Percentiles rank a stretch among this genome's conserved stretches.
Conservation (phyloP, 257 asterid genomes). For the Penstemon davidsonii region DNA sequence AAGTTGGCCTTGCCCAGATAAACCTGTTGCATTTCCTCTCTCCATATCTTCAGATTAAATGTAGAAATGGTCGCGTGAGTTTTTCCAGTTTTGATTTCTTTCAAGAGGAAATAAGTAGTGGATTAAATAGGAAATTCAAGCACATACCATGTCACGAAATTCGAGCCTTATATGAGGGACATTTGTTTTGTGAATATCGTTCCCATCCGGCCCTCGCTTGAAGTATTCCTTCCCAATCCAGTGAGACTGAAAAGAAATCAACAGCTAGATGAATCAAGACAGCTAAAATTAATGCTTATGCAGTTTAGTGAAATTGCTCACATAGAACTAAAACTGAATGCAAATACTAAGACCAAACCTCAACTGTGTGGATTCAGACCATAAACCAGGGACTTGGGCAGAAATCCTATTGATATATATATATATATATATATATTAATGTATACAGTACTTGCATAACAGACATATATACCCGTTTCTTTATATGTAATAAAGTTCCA, state of each 20-base stretch:
- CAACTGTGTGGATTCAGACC: too few species aligned
- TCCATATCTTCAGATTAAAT: conserved; percentile 65
- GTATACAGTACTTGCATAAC: too few species aligned
- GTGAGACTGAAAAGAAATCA: conserved; percentile 58
- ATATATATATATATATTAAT: too few species aligned
- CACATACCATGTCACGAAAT: conserved; percentile 81
- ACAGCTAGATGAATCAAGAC: neutral
- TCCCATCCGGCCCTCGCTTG: conserved; percentile 90
- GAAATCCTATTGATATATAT: too few species aligned
- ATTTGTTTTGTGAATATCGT: conserved; percentile 90
- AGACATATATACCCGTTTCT: too few species aligned
- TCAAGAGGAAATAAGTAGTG: conserved; percentile 8
- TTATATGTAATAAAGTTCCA: too few species aligned
- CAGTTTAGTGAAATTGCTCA: too few species aligned
- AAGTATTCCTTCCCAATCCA: conserved; percentile 90
- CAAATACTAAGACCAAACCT: too few species aligned
- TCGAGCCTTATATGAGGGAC: conserved; percentile 95
- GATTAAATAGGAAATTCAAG: conserved; percentile 3
- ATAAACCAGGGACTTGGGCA: too few species aligned
- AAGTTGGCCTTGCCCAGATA: conserved; percentile 71
- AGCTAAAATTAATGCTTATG: neutral
- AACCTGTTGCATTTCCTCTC: conserved; percentile 90
- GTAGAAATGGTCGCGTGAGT: neutral
- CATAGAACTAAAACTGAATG: too few species aligned
- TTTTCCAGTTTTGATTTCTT: conserved; percentile 1